phyloP scores from a whole-genome alignment of 768 basidiomycete genomes.

The Rhizopogon vulgaris region DNA sequence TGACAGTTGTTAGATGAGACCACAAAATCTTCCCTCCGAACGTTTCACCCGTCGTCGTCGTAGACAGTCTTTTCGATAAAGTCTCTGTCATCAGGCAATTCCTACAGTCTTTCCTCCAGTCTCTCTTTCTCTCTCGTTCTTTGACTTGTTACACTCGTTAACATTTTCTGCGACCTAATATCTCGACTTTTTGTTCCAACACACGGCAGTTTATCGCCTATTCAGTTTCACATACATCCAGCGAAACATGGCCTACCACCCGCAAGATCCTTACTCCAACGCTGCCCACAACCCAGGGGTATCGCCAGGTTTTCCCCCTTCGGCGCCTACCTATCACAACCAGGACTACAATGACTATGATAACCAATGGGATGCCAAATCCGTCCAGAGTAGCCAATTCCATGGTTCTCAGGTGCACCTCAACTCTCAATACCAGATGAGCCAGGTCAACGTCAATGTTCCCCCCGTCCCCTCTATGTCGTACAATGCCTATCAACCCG shows the following conservation, averaged over 20 bases:
- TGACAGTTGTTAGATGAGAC: constrained; percentile 3
- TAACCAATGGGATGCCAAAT: constrained; percentile 48
- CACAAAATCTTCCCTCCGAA: background rate
- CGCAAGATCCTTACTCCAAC: constrained; percentile 46
- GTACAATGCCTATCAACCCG: constrained; percentile 34
- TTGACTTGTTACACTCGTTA: background rate
- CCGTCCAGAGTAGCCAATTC: constrained; percentile 53
- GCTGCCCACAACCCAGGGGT: constrained; percentile 17
- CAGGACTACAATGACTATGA: constrained; percentile 39
- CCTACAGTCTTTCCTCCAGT: constrained; percentile 12
- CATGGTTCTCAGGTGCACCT: constrained; percentile 71
- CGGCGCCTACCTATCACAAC: constrained; percentile 18
- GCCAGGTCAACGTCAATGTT: constrained; percentile 33
- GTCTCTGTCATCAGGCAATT: background rate
- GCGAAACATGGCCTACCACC: constrained; percentile 44
- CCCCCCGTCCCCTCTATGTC: constrained; percentile 54
- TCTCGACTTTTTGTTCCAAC: background rate
- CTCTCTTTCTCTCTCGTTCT: background rate
- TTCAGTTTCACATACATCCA: background rate
- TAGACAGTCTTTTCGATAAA: constrained; percentile 5
- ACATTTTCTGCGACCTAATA: background rate
- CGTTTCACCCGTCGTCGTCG: constrained; percentile 3
- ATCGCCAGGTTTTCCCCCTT: constrained; percentile 32
- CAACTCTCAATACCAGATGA: constrained; percentile 55
- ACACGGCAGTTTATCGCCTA: background rate